These are phyloP conservation scores for Epichloe brachyelytri DNA, from an alignment of 2,329 filamentous ascomycete species.

Conservation along the genomic window DNA sequence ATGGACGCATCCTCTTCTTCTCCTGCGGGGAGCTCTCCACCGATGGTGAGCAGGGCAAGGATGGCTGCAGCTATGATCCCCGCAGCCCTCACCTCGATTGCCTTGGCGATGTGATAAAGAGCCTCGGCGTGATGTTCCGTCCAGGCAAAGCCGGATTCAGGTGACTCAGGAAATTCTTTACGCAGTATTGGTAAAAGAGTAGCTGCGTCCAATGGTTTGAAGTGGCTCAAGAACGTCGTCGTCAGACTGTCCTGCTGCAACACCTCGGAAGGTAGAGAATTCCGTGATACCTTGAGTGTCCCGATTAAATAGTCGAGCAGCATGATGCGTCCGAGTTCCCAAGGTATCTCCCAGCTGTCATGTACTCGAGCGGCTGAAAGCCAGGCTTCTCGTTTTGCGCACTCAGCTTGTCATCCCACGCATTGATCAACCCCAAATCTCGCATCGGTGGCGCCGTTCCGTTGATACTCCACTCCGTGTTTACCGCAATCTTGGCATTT, in stretches of 20 bases:
- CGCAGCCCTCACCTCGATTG: constrained; percentile 60
- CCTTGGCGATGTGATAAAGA: constrained; percentile 54
- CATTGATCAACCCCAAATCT: constrained; percentile 49
- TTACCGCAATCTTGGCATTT: constrained; percentile 59
- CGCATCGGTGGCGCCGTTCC: constrained; percentile 57
- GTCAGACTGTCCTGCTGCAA: constrained; percentile 48
- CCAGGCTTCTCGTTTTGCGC: constrained; percentile 54
- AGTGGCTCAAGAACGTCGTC: constrained; percentile 61
- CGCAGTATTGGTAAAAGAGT: constrained; percentile 34
- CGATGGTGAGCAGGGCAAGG: constrained; percentile 54
- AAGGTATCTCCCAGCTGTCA: constrained; percentile 68
- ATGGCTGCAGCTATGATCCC: constrained; percentile 62
- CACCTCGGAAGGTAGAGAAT: constrained; percentile 41
- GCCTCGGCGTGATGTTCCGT: constrained; percentile 43
- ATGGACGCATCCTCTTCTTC: constrained; percentile 11
- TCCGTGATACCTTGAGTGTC: constrained; percentile 24
- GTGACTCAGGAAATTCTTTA: constrained; percentile 37
- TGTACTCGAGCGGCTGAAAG: constrained; percentile 75
- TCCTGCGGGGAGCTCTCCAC: constrained; percentile 46
- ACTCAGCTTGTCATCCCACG: constrained; percentile 60
- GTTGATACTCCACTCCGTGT: constrained; percentile 76
- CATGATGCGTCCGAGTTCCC: constrained; percentile 64
- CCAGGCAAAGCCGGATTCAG: constrained; percentile 45
- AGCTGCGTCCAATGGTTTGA: constrained; percentile 39
- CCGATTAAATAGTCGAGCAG: constrained; percentile 50